Evolutionary conservation across 371 early-diverging fungal genomes (phyloP).

Genomic region (Mucor velutinosus): DNA sequence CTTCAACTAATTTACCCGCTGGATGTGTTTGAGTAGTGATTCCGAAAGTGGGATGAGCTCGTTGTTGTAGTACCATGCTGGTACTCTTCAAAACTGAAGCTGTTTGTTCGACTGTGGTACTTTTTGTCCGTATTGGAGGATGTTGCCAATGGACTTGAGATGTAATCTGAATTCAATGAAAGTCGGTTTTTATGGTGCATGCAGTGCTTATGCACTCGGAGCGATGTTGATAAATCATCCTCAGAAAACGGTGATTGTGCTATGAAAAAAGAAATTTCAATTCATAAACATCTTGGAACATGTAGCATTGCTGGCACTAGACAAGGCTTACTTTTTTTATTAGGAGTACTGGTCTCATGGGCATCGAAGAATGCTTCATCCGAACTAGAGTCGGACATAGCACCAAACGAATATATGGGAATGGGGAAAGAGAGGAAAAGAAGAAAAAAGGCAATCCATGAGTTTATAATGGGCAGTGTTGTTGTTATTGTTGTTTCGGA

Average conservation of each 20-base stretch:
- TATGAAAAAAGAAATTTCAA: not conserved
- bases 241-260: not conserved
- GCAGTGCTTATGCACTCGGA: not conserved
- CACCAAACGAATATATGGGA: not conserved
- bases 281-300: too few species aligned
- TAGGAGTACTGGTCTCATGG: not conserved
- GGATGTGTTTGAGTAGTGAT: not conserved
- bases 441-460: not conserved
- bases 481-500: not conserved
- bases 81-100: conserved; percentile 17
- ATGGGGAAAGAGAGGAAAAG: not conserved
- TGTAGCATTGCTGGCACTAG: not conserved
- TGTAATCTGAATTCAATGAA: not conserved
- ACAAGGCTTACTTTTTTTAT: not conserved
- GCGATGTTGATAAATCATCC: not conserved
- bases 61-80: not conserved
- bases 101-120: not conserved
- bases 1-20: not conserved
- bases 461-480: not conserved
- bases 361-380: conserved; percentile 8
- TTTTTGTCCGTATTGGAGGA: not conserved
- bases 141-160: not conserved
- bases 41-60: not conserved
- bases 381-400: conserved; percentile 11
- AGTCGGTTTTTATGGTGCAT: not conserved